Base-by-base conservation (phyloP, 75 land plant species). In the Selaginella tamariscina region DNA sequence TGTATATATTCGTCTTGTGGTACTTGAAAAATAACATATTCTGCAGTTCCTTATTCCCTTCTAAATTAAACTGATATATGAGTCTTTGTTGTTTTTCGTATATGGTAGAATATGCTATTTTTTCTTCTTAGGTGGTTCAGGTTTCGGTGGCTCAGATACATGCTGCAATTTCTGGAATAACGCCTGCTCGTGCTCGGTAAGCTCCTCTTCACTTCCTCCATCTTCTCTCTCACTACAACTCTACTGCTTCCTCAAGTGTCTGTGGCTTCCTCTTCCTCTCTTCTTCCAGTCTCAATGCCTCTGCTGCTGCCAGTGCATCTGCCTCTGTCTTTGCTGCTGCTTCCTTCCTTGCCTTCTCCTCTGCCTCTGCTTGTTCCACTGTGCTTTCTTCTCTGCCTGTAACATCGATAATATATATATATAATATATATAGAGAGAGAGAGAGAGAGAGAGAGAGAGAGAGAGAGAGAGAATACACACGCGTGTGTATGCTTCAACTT, bases 221-320 rank as follows among this genome's bases (percentile, higher is more conserved):
- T 59, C 26, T 59, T 59, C 62, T 59, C 62, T 5, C 62, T 8
- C 9, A 59, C 62, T 59, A 59, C 62, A 59, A 59, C 62, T 59
- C 62, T 8, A 59, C 26, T 59, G 62, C 62, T 59, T 59, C 62
- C 21, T 59, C 62, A 5, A 59, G 26, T 59, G 62, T 59, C 26
- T 21, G 26, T 59, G 62, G 62, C 62, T 59, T 59, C 8, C 26
- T 21, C 26, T 26, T 59, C 5, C 62, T 8, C 26, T 59, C 62
- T 26, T 59, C 62, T 5, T 5, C 62, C 26, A 59, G 62, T 59
- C 62, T 21, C 26, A 59, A 59, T 8, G 62, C 62, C 21, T 59
- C 62, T 23, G 62, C 62, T n/a, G 21, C 24, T n/a, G 62, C 62
- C 62, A n/a, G 8, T 59, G 62, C 62, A 5, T 59, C 62, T 8